phyloP scores from a whole-genome alignment of 1,284 basidiomycete genomes.

The Rugosomyces carneus region DNA sequence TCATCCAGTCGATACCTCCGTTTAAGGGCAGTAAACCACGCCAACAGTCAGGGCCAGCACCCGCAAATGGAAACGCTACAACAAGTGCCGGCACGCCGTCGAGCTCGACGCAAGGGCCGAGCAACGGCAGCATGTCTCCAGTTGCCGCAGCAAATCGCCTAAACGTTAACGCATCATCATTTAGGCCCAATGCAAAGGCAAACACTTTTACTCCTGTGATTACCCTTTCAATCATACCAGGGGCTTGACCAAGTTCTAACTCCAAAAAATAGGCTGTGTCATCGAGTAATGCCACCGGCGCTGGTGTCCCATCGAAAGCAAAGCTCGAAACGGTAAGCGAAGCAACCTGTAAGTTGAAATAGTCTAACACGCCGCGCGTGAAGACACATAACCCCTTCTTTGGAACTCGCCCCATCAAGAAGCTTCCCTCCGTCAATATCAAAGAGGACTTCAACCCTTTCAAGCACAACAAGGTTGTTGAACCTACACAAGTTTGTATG shows the following conservation, averaged over 20 bases:
- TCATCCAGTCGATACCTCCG: slow-evolving; percentile 87
- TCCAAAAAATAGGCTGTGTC: slow-evolving; percentile 30
- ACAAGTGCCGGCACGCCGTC: slow-evolving; percentile 15
- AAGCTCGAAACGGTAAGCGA: slow-evolving; percentile 43
- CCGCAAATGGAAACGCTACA: slow-evolving; percentile 18
- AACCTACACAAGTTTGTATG: slow-evolving; percentile 69
- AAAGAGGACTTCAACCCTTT: slow-evolving; percentile 96
- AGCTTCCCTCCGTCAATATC: slow-evolving; percentile 64
- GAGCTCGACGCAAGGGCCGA: slow-evolving; percentile 24
- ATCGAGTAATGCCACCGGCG: slow-evolving; percentile 33
- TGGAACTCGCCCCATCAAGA: slow-evolving; percentile 71
- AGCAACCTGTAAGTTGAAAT: neutral
- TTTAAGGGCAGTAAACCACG: slow-evolving; percentile 63
- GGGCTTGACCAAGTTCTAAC: slow-evolving; percentile 16
- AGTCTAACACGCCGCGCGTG: slow-evolving; percentile 17
- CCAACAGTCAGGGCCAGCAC: slow-evolving; percentile 24
- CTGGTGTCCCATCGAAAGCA: slow-evolving; percentile 52
- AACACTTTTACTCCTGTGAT: slow-evolving; percentile 67
- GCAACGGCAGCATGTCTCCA: slow-evolving; percentile 36
- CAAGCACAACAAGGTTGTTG: slow-evolving; percentile 77
- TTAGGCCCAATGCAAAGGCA: slow-evolving; percentile 80
- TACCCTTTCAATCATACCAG: slow-evolving; percentile 17
- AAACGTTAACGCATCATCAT: slow-evolving; percentile 73
- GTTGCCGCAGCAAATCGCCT: slow-evolving; percentile 41
- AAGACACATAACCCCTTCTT: slow-evolving; percentile 80